A percentile compares a stretch with the other conserved stretches of the same genome.
These are phyloP conservation scores for Hypoxylon intermedium DNA, from an alignment of 495 filamentous ascomycete genomes.

Conservation along the genomic window DNA sequence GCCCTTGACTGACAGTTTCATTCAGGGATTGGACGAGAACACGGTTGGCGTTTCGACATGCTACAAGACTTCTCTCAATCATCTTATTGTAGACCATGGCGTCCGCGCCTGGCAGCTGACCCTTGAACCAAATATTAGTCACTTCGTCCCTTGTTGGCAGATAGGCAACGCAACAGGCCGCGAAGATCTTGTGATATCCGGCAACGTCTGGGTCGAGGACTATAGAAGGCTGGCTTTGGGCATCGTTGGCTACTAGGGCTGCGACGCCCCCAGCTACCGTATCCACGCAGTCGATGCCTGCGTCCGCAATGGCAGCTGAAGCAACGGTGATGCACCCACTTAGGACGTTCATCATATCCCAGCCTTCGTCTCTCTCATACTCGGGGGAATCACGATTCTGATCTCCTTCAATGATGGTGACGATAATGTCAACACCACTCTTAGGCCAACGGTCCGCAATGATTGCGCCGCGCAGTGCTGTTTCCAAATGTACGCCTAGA, in stretches of 20 bases:
- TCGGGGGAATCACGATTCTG: slow-evolving; percentile 56
- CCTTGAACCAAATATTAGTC: slow-evolving; percentile 93
- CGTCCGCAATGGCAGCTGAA: slow-evolving; percentile 93
- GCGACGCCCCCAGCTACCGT: slow-evolving; percentile 88
- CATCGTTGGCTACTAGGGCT: slow-evolving; percentile 66
- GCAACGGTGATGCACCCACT: slow-evolving; percentile 93
- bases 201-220: slow-evolving; percentile 85
- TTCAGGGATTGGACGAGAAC: slow-evolving; percentile 50
- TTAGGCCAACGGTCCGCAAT: slow-evolving; percentile 96
- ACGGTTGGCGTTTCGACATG: slow-evolving; percentile 51
- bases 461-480: slow-evolving; percentile 84
- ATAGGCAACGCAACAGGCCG: slow-evolving; percentile 90
- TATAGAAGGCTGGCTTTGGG: slow-evolving; percentile 52
- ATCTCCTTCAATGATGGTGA: slow-evolving; percentile 93
- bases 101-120: slow-evolving; percentile 56
- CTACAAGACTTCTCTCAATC: slow-evolving; percentile 52
- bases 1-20: slow-evolving; percentile 42
- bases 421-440: slow-evolving; percentile 88
- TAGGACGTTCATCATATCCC: slow-evolving; percentile 81
- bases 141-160: slow-evolving; percentile 87
- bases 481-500: slow-evolving; percentile 88
- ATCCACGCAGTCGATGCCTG: slow-evolving; percentile 94
- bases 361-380: slow-evolving; percentile 66
- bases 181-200: slow-evolving; percentile 77
- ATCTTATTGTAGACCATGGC: slow-evolving; percentile 50